Percentiles rank a stretch among this genome's conserved stretches.
Evolutionary conservation across 352 stramenopile genomes (phyloP).

Genomic region (Phytophthora sojae): DNA sequence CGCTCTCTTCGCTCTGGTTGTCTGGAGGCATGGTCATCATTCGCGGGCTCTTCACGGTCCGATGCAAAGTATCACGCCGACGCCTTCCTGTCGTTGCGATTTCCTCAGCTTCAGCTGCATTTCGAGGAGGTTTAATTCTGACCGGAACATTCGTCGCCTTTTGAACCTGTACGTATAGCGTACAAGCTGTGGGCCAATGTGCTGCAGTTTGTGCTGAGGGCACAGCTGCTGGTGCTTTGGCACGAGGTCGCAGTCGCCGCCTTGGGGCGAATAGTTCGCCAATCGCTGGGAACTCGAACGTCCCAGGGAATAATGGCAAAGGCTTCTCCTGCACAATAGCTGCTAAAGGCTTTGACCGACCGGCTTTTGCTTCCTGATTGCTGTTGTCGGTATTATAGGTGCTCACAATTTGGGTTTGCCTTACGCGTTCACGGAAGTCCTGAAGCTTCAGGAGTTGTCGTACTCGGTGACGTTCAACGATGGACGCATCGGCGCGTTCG

Average conservation of each 20-base stretch:
- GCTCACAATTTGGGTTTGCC: slow-evolving; percentile 37
- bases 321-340: slow-evolving; percentile 88
- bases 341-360: slow-evolving; percentile 41
- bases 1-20: slow-evolving; percentile 22
- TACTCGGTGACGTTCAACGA: slow-evolving; percentile 58
- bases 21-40: slow-evolving; percentile 1
- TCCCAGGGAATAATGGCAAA: slow-evolving; percentile 77
- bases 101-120: slow-evolving; percentile 22
- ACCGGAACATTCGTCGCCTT: slow-evolving; percentile 79
- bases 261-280: slow-evolving; percentile 59
- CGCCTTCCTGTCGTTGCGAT: slow-evolving; percentile 12
- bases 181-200: slow-evolving; percentile 72
- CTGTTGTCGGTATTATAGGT: slow-evolving; percentile 31
- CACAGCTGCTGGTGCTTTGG: slow-evolving; percentile 28
- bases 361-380: slow-evolving; percentile 29
- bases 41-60: slow-evolving; percentile 34
- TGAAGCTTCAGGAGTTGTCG: slow-evolving; percentile 60
- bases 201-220: slow-evolving; percentile 15
- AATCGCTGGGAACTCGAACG: slow-evolving; percentile 72
- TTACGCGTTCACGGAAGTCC: slow-evolving; percentile 71
- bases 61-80: slow-evolving; percentile 25
- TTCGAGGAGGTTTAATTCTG: slow-evolving; percentile 39
- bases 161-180: slow-evolving; percentile 88
- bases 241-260: slow-evolving; percentile 57
- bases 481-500: slow-evolving; percentile 41